These are phyloP conservation scores for Ascodesmis nigricans DNA, from an alignment of 495 filamentous ascomycete genomes.

Conservation along the genomic window DNA sequence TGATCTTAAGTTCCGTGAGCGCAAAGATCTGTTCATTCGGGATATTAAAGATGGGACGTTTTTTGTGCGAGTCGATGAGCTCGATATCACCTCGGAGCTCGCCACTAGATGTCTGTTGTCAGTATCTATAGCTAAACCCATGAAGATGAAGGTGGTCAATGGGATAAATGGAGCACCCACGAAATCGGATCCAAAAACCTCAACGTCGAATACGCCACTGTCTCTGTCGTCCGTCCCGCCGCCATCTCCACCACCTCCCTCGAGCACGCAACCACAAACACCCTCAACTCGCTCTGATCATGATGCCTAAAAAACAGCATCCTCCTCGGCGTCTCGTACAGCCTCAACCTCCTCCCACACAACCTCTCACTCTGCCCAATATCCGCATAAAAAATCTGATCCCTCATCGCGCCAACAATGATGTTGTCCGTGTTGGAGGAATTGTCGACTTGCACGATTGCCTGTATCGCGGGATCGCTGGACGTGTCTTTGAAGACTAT, in stretches of 20 bases:
- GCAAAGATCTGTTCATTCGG: slow-evolving; percentile 18
- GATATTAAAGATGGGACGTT: slow-evolving; percentile 17
- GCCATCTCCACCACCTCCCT: slow-evolving; percentile 5
- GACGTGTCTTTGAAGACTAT: slow-evolving; percentile 16
- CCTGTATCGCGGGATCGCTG: slow-evolving; percentile 14
- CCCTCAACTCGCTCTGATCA: too few relatives aligned
- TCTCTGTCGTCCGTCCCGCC: too few relatives aligned
- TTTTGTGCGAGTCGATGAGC: slow-evolving; percentile 14
- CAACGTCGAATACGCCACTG: too few relatives aligned
- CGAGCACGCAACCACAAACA: slow-evolving; percentile 21
- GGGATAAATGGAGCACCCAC: too few relatives aligned
- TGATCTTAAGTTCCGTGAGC: background rate
- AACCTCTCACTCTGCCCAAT: slow-evolving; percentile 18
- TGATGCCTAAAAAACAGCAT: slow-evolving; percentile 17
- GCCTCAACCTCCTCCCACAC: slow-evolving; percentile 17
- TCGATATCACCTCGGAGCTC: slow-evolving; percentile 12
- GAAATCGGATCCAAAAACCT: too few relatives aligned
- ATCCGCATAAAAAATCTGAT: slow-evolving; percentile 20
- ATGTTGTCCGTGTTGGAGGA: slow-evolving; percentile 14
- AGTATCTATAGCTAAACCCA: too few relatives aligned
- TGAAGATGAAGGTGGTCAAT: too few relatives aligned
- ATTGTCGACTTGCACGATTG: slow-evolving; percentile 16
- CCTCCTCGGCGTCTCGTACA: slow-evolving; percentile 19
- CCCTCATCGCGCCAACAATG: slow-evolving; percentile 18
- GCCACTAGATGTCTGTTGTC: slow-evolving; percentile 12